Conservation (phyloP, 1,139 yeast species). For the Hyphopichia wangnamkhiaoensis region DNA sequence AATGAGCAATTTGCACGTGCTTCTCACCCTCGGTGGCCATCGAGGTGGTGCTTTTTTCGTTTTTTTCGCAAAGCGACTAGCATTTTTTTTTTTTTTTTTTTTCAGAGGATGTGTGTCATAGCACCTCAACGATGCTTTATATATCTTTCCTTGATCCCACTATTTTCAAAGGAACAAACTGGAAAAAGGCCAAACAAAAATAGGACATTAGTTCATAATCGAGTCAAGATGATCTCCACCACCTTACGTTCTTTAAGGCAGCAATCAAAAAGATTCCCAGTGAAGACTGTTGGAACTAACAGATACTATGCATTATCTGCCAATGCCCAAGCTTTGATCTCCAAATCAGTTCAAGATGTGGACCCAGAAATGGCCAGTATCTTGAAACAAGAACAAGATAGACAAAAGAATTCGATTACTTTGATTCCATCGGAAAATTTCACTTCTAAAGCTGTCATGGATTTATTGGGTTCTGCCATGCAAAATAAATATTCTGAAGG, state of each 20-base stretch:
- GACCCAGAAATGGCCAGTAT: constrained; percentile 88
- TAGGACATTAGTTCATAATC: background rate
- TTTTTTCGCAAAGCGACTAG: background rate
- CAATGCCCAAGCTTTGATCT: constrained; percentile 53
- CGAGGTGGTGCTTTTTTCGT: background rate
- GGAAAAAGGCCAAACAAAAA: background rate
- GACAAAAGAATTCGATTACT: constrained; percentile 89
- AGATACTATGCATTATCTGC: constrained; percentile 50
- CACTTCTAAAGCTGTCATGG: constrained; percentile 93
- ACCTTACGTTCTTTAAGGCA: constrained; percentile 25
- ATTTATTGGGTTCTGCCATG: constrained; percentile 92
- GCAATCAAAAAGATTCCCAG: constrained; percentile 15
- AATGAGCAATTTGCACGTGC: background rate
- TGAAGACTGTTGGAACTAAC: constrained; percentile 5
- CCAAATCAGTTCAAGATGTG: constrained; percentile 62
- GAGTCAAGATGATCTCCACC: constrained; percentile 17
- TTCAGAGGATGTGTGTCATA: background rate
- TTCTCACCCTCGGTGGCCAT: too few species aligned
- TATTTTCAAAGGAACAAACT: background rate
- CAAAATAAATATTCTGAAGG: constrained; percentile 99
- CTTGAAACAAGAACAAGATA: constrained; percentile 67
- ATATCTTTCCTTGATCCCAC: background rate
- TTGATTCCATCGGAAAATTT: constrained; percentile 94
- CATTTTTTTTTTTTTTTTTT: constrained; percentile 2
- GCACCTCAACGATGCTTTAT: too few species aligned